A percentile compares a stretch with the other conserved stretches of the same genome.
Conservation (phyloP, 208 protist genomes). For the Herpetomonas samuelpessoai region DNA sequence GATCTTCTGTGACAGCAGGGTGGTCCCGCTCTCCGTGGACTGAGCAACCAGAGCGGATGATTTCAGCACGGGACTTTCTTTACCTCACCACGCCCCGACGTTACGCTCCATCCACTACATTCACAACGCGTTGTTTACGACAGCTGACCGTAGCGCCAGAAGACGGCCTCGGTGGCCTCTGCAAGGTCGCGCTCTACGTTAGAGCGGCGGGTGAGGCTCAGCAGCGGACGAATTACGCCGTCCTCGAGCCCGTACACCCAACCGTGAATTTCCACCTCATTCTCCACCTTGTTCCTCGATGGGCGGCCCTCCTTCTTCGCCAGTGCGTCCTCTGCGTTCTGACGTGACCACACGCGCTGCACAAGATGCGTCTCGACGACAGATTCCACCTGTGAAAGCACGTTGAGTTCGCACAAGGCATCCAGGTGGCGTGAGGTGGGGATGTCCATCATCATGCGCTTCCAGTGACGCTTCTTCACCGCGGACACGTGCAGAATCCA, state of each 20-base stretch:
- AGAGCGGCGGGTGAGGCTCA: slow-evolving; percentile 55
- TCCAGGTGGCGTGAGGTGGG: slow-evolving; percentile 45
- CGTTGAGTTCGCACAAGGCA: slow-evolving; percentile 72
- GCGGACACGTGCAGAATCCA: slow-evolving; percentile 74
- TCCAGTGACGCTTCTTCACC: slow-evolving; percentile 68
- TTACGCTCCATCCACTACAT: too few relatives aligned
- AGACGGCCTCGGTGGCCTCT: slow-evolving; percentile 55
- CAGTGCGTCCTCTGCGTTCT: slow-evolving; percentile 49
- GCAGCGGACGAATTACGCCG: slow-evolving; percentile 52
- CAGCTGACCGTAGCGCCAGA: slow-evolving; percentile 56
- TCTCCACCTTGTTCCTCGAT: slow-evolving; percentile 18
- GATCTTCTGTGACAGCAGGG: too few relatives aligned
- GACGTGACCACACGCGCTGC: slow-evolving; percentile 36
- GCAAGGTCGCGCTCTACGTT: slow-evolving; percentile 38
- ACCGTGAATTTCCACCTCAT: slow-evolving; percentile 68
- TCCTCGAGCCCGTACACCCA: slow-evolving; percentile 76
- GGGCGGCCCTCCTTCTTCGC: slow-evolving; percentile 24
- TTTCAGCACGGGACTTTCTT: too few relatives aligned
- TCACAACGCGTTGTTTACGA: too few relatives aligned
- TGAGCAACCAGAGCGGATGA: too few relatives aligned
- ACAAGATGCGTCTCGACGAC: slow-evolving; percentile 68
- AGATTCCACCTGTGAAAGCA: slow-evolving; percentile 60
- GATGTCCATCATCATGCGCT: slow-evolving; percentile 46
- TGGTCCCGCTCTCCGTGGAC: too few relatives aligned
- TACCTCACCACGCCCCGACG: too few relatives aligned